phyloP scores from a whole-genome alignment of 2,329 filamentous ascomycete genomes.

The Hypoxylon sp. region DNA sequence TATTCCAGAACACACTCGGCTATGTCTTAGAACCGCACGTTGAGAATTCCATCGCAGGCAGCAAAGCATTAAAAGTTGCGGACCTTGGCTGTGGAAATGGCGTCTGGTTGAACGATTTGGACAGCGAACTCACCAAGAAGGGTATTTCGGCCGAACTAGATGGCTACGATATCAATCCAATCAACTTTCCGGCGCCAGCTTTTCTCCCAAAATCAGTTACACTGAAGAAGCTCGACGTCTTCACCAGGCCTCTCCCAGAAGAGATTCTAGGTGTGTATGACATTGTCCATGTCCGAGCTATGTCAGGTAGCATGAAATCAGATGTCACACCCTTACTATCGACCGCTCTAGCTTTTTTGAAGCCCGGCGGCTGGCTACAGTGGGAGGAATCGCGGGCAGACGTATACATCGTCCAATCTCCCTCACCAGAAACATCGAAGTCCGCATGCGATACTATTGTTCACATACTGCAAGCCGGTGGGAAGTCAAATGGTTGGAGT shows the following conservation, averaged over 20 bases:
- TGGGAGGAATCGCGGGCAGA: slow-evolving; percentile 47
- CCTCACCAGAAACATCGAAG: slow-evolving; percentile 27
- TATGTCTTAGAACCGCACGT: slow-evolving; percentile 45
- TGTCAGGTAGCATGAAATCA: slow-evolving; percentile 40
- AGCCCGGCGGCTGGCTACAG: slow-evolving; percentile 49
- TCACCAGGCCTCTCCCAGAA: slow-evolving; percentile 32
- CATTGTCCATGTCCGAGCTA: slow-evolving; percentile 47
- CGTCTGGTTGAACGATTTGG: slow-evolving; percentile 45
- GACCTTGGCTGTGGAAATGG: slow-evolving; percentile 51
- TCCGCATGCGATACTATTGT: slow-evolving; percentile 40
- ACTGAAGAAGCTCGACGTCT: slow-evolving; percentile 43
- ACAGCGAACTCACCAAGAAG: slow-evolving; percentile 33
- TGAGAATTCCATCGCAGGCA: slow-evolving; percentile 7
- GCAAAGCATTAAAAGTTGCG: slow-evolving; percentile 42
- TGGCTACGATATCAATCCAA: slow-evolving; percentile 48
- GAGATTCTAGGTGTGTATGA: slow-evolving; percentile 45
- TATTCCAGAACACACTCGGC: slow-evolving; percentile 48
- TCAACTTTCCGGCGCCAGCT: slow-evolving; percentile 39
- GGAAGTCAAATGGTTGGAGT: slow-evolving; percentile 20
- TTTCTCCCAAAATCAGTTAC: slow-evolving; percentile 40
- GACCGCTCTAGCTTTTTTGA: slow-evolving; percentile 38
- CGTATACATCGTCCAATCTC: slow-evolving; percentile 35
- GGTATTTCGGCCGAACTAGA: slow-evolving; percentile 35
- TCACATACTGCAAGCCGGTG: slow-evolving; percentile 23
- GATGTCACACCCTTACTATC: slow-evolving; percentile 37